Conservation (phyloP, 495 filamentous ascomycete species). For the Pyronema omphalodes region DNA sequence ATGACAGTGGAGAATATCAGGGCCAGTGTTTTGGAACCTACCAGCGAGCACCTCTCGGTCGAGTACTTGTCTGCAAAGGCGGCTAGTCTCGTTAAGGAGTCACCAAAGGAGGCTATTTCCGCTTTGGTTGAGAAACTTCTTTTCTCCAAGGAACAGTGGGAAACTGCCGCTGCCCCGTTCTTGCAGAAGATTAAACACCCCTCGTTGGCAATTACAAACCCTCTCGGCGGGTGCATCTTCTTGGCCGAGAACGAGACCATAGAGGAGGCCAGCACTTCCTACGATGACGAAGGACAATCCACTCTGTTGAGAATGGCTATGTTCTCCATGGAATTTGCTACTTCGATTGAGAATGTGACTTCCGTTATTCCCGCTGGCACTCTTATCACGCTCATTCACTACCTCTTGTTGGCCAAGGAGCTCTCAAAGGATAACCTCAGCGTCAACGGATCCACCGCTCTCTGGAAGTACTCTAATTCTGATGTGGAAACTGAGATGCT, state of each 20-base stretch:
- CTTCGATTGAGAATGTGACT: not conserved
- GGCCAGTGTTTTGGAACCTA: constrained; percentile 33
- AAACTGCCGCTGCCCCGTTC: constrained; percentile 37
- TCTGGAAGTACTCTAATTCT: constrained; percentile 31
- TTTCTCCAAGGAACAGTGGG: constrained; percentile 33
- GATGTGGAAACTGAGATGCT: constrained; percentile 42
- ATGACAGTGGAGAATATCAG: constrained; percentile 33
- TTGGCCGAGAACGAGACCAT: constrained; percentile 30
- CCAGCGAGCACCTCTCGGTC: constrained; percentile 35
- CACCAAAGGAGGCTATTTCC: constrained; percentile 21
- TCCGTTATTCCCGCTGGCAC: constrained; percentile 2
- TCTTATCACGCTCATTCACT: constrained; percentile 25
- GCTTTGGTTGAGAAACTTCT: constrained; percentile 29
- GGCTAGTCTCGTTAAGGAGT: constrained; percentile 31
- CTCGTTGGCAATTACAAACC: constrained; percentile 52
- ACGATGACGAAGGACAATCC: constrained; percentile 52
- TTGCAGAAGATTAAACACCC: constrained; percentile 37
- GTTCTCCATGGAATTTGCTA: constrained; percentile 42
- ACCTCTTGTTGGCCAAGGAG: constrained; percentile 37
- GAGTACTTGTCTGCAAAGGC: constrained; percentile 38
- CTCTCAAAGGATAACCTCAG: constrained; percentile 46
- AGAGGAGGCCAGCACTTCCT: not conserved
- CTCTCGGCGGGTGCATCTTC: constrained; percentile 50
- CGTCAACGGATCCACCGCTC: constrained; percentile 36
- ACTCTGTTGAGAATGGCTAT: constrained; percentile 52